A percentile compares a stretch with the other conserved stretches of the same genome.
Conservation (phyloP, 1,139 yeast species). For the Yamadazyma diddensiae region DNA sequence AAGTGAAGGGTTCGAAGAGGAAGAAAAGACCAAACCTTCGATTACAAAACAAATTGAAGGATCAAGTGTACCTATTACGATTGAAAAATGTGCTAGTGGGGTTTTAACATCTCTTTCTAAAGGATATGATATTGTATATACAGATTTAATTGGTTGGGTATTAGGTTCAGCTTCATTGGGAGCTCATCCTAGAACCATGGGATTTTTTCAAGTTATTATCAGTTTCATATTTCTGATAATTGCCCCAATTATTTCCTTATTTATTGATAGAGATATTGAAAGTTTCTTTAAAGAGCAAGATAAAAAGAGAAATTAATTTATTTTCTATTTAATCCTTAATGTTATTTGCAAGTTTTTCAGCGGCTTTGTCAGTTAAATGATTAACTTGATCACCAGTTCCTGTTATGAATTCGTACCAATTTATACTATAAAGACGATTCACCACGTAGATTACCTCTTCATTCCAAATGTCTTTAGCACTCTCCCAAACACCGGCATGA, state of each 20-base stretch:
- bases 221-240: conserved; percentile 54
- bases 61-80: conserved; percentile 66
- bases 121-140: conserved; percentile 75
- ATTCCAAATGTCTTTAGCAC: conserved; percentile 81
- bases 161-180: conserved; percentile 71
- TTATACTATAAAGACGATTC: conserved; percentile 60
- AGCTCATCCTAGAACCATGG: conserved; percentile 60
- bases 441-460: conserved; percentile 66
- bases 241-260: conserved; percentile 60
- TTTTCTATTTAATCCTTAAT: not conserved
- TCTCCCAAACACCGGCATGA: conserved; percentile 48
- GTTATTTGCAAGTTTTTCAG: no score
- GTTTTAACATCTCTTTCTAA: conserved; percentile 53
- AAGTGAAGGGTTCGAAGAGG: conserved; percentile 83
- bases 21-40: conserved; percentile 80
- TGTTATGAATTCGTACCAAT: conserved; percentile 36
- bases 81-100: conserved; percentile 62
- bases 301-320: conserved; percentile 7
- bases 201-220: conserved; percentile 49
- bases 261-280: conserved; percentile 55
- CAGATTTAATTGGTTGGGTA: conserved; percentile 86
- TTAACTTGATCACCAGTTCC: conserved; percentile 36
- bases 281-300: conserved; percentile 27
- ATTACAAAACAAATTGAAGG: conserved; percentile 87
- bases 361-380: conserved; percentile 25